These are phyloP conservation scores for Gossypium schwendimanii DNA, from an alignment of 441 rosid species.

Conservation along the genomic window DNA sequence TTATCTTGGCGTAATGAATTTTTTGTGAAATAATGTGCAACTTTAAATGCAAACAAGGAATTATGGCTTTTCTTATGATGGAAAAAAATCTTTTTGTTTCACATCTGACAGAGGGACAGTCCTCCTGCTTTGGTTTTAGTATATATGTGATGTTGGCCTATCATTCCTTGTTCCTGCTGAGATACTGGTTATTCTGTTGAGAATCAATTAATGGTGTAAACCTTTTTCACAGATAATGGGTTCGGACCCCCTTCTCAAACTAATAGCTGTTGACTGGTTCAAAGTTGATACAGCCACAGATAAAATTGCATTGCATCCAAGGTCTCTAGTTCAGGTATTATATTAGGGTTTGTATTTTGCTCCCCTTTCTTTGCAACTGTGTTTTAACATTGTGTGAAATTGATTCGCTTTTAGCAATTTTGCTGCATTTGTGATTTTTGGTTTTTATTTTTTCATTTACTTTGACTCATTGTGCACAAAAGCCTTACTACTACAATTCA, in stretches of 20 bases:
- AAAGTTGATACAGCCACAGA: constrained; percentile 69
- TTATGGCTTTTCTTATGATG: constrained; percentile 1
- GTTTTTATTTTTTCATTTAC: neutral
- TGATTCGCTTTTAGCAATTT: neutral
- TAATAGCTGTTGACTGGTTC: constrained; percentile 92
- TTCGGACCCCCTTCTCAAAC: constrained; percentile 86
- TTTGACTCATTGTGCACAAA: neutral
- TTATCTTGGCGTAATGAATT: neutral
- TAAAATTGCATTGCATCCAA: constrained; percentile 72
- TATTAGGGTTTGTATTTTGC: neutral
- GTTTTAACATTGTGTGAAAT: neutral
- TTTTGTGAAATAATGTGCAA: neutral
- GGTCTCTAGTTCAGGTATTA: constrained; percentile 83
- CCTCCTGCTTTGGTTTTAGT: neutral
- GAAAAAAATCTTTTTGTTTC: neutral
- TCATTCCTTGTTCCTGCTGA: neutral
- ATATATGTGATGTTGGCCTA: neutral
- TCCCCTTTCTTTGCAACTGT: neutral
- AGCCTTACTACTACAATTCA: neutral
- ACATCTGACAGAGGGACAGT: neutral
- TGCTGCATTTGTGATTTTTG: neutral
- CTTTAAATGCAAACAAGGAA: neutral
- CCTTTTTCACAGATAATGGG: constrained; percentile 63
- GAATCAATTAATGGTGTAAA: constrained; percentile 1
- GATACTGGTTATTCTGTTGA: neutral